Evolutionary conservation across 208 protist genomes (phyloP), one percentile per base, ranked within the genome.

Genomic region (Leishmania mexicana): DNA sequence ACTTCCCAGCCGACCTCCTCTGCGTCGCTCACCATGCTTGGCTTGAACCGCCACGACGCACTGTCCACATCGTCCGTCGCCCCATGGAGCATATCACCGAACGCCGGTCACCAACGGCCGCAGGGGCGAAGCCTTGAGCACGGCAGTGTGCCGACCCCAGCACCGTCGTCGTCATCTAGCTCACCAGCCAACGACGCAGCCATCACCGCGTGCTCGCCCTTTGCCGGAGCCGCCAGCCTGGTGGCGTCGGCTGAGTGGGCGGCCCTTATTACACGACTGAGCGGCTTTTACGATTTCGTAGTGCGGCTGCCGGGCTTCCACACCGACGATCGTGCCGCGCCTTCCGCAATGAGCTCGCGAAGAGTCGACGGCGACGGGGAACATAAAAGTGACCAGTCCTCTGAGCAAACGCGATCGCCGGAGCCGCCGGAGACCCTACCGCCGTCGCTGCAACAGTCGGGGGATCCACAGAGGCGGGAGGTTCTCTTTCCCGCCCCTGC

Each of bases 251-350:
- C 57, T 10, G 51, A 78, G 62, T 62, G 68, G 28, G 49, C 42
- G 1, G 76, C 60, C 42, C 53, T 85, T 11, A 47, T 45, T 35
- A 42, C 42, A n/a, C 67, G 72, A 21, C 54, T 84, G 28, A 72
- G 73, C 68, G 76, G 45, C 19, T 85, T 85, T 45, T 73, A 75
- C 42, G 77, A 81, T 28, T 81, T 85, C 38, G 72, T 75, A 53
- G 38, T 65, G 49, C 76, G 79, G 10, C 54, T 85, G 2, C 45
- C 57, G 11, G 19, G 47, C 28, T 54, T 58, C 77, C 2, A 17
- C 49, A 74, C 38, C 24, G 68, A 42, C 19, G 67, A 57, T 57
- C n/a, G 40, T 53, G 13, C 42, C 11, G 38, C 54, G 60, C 38
- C 57, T 42, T 28, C 35, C n/a, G 31, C 73, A 45, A 24, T 40